Evolutionary conservation across 164 flowering plant genomes (phyloP), one percentile per base, ranked within the genome.

Genomic region (Vitis labrusca): DNA sequence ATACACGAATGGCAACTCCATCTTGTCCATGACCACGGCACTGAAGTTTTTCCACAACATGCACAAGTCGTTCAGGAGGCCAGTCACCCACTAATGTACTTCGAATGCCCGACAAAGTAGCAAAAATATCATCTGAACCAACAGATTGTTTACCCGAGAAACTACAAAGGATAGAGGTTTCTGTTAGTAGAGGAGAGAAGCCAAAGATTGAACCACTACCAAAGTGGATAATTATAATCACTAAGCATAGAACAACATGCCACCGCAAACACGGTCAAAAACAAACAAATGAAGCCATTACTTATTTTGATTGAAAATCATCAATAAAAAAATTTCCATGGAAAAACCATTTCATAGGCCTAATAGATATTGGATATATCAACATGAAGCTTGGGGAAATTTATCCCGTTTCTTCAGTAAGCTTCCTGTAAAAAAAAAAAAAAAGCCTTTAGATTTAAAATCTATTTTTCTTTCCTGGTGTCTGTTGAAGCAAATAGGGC

Each of bases 41-140:
- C 55, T 87, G 97, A 58, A 96, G 88, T 70, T 87, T 93, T 74
- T 96, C 99, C 56, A 93, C 99, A n/a, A 93, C 88, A 72, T 96
- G 99, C 13, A 96, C 92, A 8, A 96, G 97, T 71, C 78, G 87
- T 67, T 96, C 97, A 14, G 87, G 83, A 68, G 97, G 95, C 91
- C 92, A 85, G 32, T 93, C 91, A 58, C 99, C 99, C 10, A 87
- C 89, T 72, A 96, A 81, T 64, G 92, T 93, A 50, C 76, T 83
- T 30, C 97, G 82, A 14, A 92, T 82, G 54, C 75, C 73, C 54
- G 97, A 86, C 47, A 91, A 76, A 8, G 80, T 62, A 53, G 79
- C 37, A 56, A 88, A 91, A 29, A 96, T 87, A n/a, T 92, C 88
- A 65, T 78, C 74, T 50, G 89, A 71, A 61, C 99, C 99, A 6